phyloP scores from a whole-genome alignment of 257 asterid species.

The Nyctanthes arbortristis region DNA sequence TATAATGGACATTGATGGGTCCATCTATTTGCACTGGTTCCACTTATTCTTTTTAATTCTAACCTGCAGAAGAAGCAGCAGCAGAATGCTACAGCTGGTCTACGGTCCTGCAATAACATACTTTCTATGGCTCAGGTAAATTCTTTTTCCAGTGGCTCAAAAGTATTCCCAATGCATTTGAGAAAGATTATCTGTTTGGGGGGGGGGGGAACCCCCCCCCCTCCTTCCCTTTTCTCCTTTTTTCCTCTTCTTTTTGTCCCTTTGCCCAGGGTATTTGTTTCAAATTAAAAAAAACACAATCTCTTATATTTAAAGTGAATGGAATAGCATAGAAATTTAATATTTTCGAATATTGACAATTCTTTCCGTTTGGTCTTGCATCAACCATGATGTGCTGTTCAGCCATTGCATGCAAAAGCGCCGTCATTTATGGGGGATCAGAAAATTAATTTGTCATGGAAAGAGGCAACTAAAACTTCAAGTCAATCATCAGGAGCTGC shows the following conservation, averaged over 20 bases:
- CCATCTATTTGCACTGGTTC: slow-evolving; percentile 16
- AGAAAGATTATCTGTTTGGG: too few relatives aligned
- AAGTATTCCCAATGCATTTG: background rate
- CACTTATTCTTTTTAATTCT: slow-evolving; percentile 9
- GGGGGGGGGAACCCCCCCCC: too few relatives aligned
- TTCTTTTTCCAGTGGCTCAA: slow-evolving; percentile 4
- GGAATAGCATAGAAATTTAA: background rate
- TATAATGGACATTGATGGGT: background rate
- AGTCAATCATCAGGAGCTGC: slow-evolving; percentile 39
- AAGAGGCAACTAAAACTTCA: slow-evolving; percentile 59
- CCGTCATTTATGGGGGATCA: slow-evolving; percentile 85
- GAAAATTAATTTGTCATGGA: slow-evolving; percentile 89
- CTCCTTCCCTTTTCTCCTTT: too few relatives aligned
- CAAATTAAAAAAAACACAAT: too few relatives aligned
- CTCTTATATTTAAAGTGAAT: background rate
- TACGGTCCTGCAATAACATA: slow-evolving; percentile 82
- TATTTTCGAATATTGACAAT: background rate
- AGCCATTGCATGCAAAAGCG: slow-evolving; percentile 86
- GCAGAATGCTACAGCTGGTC: slow-evolving; percentile 80
- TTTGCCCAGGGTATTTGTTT: background rate
- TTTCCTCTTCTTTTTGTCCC: background rate
- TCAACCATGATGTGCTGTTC: slow-evolving; percentile 20
- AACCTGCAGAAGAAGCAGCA: slow-evolving; percentile 77
- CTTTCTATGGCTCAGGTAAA: slow-evolving; percentile 77
- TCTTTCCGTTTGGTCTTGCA: background rate